A percentile compares a stretch with the other conserved stretches of the same genome.
These are phyloP conservation scores for Arctium lappa DNA, from an alignment of 129 eudicot genomes.

Conservation along the genomic window DNA sequence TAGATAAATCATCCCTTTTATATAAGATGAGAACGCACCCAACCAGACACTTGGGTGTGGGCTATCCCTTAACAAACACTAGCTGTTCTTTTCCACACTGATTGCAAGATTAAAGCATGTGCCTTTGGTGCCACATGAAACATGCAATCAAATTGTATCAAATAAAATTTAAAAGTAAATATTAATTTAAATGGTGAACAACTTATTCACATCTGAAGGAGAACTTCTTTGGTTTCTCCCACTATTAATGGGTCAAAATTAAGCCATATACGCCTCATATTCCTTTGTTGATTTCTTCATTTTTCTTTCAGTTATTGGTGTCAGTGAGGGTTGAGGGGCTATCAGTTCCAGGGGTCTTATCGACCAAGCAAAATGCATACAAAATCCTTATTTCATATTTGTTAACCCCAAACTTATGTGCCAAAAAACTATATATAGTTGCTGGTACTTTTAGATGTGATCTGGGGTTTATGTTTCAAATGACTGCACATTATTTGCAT, in stretches of 20 bases:
- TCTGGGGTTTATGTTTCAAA: background rate
- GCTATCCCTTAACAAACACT: no score
- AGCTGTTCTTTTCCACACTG: no score
- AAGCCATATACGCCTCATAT: background rate
- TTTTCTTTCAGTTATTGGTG: background rate
- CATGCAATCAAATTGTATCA: no score
- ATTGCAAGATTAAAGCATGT: no score
- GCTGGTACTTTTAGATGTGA: background rate
- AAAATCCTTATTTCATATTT: background rate
- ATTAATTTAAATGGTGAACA: background rate
- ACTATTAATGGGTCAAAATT: background rate
- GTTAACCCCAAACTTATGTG: background rate
- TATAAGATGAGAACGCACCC: no score
- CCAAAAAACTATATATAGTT: background rate
- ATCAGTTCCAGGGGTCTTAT: no score
- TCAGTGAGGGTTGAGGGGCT: background rate
- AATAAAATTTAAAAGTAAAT: no score
- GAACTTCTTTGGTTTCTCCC: no score
- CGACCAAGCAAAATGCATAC: background rate
- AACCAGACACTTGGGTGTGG: no score
- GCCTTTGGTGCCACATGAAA: no score
- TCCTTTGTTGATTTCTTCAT: background rate
- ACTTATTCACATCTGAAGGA: background rate
- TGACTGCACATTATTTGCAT: background rate
- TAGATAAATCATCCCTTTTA: no score